phyloP scores from a whole-genome alignment of 495 filamentous ascomycete genomes.

The Aspergillus taichungensis region DNA sequence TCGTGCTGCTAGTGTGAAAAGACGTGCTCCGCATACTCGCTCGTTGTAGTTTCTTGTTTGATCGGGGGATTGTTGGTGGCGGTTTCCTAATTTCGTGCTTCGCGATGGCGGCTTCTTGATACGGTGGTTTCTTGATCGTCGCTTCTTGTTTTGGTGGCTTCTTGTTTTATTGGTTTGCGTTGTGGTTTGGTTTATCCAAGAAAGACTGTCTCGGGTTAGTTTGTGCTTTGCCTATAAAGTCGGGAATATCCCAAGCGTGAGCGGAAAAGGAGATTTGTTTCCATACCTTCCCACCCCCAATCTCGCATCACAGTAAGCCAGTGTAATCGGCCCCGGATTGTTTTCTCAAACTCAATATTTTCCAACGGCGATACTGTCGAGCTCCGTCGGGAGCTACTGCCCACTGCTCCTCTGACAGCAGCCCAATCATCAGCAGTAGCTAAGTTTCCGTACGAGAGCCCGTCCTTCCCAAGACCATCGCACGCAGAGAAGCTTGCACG shows the following conservation, averaged over 20 bases:
- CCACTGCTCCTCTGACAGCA: no score
- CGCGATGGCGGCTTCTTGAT: no score
- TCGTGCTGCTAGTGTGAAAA: no score
- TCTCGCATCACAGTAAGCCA: conserved; percentile 78
- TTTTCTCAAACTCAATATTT: conserved; percentile 53
- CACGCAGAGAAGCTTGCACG: conserved; percentile 8
- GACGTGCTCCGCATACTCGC: no score
- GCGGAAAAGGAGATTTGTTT: conserved; percentile 1
- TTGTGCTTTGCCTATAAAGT: not conserved
- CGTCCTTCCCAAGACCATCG: conserved; percentile 2
- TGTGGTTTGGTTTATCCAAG: conserved; percentile 20
- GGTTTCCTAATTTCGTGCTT: no score
- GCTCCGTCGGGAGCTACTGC: conserved; percentile 12
- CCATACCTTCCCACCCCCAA: conserved; percentile 69
- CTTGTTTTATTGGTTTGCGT: no score
- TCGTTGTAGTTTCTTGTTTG: no score
- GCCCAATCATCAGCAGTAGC: no score
- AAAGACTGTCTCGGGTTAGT: conserved; percentile 23
- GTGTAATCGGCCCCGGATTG: conserved; percentile 59
- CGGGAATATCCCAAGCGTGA: not conserved
- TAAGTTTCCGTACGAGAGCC: conserved; percentile 2
- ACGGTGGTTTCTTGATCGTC: no score
- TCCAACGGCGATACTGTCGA: conserved; percentile 31
- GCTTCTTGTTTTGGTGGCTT: no score
- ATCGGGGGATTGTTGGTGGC: no score